Base-by-base conservation (phyloP, 495 filamentous ascomycete genomes). In the Aspergillus campestris region DNA sequence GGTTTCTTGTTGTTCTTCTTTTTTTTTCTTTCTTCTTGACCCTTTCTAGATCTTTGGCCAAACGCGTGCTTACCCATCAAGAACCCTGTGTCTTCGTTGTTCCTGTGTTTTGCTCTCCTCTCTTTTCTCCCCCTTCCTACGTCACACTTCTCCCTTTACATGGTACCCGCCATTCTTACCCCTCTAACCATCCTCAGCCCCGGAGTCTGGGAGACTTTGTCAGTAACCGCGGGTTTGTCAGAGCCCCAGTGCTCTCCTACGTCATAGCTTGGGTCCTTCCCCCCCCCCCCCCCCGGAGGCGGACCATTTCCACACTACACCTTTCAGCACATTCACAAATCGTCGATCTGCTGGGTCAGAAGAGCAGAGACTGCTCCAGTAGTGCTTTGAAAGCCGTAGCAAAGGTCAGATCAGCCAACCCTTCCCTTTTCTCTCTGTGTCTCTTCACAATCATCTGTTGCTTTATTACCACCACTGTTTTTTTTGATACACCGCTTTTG, bases 221-320 rank as follows among this genome's bases (percentile, higher is more conserved):
- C 35, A 24, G 47, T 44, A 47, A 47, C 53, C 53, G 49, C 49
- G 53, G 49, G 37, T 47, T 56, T 27, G 47, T 41, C 35, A 40
- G 32, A 49, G n/a, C 34, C 48, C 45, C 59, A 55, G 50, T 58
- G 45, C 54, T 49, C 24, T 37, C 34, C 57, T 66, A 69, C 65
- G 65, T 69, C 65, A 69, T 69, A 55, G 41, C 42, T 39, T 49
- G 45, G 51, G 45, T 24, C 4, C 18, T 4, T 44, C 51, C 53
- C 55, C 56, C 62, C 52, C 4, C 18, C 18, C 46, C 51, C 53
- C 55, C 56, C 62, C 52, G 43, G 58, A 57, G 59, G 56, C 60
- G 51, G 48, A 40, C 48, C 58, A 60, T 58, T 51, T 48, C 53
- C 54, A 51, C 47, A 44, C 18, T 24, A 24, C 18, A 29, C 42